These are phyloP conservation scores for Epipyxis sp. DNA, from an alignment of 108 stramenopile species.

Conservation along the genomic window DNA sequence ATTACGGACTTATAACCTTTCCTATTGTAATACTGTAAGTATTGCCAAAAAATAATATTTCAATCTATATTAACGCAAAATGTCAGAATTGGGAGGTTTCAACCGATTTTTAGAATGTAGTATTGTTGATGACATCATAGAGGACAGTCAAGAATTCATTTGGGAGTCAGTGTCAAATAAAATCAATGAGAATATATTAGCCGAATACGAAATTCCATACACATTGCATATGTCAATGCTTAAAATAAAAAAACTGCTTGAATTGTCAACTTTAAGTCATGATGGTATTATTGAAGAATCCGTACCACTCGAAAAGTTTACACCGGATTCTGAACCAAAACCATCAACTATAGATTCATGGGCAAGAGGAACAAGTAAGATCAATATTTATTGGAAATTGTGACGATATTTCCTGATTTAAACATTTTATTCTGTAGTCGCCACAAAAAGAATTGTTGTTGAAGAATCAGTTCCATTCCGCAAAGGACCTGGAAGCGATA, in stretches of 20 bases:
- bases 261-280: not conserved
- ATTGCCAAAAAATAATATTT: no score
- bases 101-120: no score
- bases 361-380: slow-evolving; percentile 8
- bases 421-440: not conserved
- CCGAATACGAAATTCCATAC: not conserved
- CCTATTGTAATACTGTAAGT: no score
- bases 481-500: not conserved
- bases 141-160: no score
- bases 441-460: not conserved
- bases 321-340: not conserved
- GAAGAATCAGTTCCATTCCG: not conserved
- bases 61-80: no score
- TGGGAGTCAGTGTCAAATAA: no score
- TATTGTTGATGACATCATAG: no score
- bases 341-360: not conserved
- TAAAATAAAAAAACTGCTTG: not conserved
- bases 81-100: no score
- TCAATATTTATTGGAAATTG: not conserved
- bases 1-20: no score
- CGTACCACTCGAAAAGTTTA: not conserved
- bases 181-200: not conserved
- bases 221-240: not conserved
- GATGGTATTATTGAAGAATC: not conserved
- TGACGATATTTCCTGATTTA: not conserved